A percentile compares a stretch with the other conserved stretches of the same genome.
Evolutionary conservation across 2,329 filamentous ascomycete species (phyloP).

Genomic region (Fusarium globosum): DNA sequence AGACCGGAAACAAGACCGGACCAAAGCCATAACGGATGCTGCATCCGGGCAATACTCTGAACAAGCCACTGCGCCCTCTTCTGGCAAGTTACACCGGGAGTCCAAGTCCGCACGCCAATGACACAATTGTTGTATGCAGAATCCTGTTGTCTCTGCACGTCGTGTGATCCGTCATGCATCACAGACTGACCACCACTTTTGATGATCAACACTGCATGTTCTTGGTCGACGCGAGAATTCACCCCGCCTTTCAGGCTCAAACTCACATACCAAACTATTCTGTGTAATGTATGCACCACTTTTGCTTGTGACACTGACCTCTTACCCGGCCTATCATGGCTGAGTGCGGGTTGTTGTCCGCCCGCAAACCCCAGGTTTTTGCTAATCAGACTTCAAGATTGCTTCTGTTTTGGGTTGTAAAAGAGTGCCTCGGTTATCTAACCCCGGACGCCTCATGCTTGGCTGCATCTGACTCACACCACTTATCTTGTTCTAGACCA

Average conservation of each 20-base stretch:
- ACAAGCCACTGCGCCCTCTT: background rate
- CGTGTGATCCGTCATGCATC: conserved; percentile 14
- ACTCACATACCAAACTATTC: background rate
- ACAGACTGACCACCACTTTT: background rate
- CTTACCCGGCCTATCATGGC: conserved; percentile 15
- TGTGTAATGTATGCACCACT: background rate
- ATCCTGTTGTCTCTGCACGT: conserved; percentile 6
- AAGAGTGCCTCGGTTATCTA: conserved; percentile 9
- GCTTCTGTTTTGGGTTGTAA: background rate
- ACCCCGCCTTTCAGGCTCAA: conserved; percentile 3
- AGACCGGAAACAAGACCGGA: conserved; percentile 1
- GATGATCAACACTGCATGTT: conserved; percentile 8
- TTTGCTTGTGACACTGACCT: conserved; percentile 7
- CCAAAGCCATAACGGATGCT: conserved; percentile 4
- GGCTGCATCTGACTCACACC: conserved; percentile 13
- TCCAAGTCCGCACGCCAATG: background rate
- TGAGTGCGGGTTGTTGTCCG: background rate
- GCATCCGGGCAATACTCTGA: conserved; percentile 1
- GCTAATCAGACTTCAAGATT: background rate
- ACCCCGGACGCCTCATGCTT: conserved; percentile 30
- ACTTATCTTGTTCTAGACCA: background rate
- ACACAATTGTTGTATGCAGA: background rate
- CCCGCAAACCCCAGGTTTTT: conserved; percentile 1
- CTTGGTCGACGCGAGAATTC: background rate
- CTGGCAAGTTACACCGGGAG: background rate